Conservation (phyloP, 805 yeast genomes). For the Clavispora phyllophila region DNA sequence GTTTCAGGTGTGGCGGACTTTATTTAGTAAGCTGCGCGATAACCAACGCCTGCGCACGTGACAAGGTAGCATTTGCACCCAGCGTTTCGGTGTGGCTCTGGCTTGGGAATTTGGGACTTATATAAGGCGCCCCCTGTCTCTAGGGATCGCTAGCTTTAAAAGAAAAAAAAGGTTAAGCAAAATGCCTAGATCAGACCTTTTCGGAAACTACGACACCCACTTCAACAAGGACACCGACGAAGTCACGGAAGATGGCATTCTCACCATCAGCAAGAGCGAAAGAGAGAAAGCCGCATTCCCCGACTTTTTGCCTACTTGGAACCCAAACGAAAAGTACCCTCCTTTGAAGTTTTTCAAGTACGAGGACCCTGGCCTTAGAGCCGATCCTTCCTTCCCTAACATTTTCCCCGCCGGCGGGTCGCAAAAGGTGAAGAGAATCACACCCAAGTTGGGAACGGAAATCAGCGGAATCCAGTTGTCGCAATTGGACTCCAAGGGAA, state of each 20-base stretch:
- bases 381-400: conserved; percentile 52
- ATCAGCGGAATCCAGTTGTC: conserved; percentile 58
- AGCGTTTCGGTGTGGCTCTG: not conserved
- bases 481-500: conserved; percentile 45
- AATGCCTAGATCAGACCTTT: too few relatives aligned
- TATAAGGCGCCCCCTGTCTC: not conserved
- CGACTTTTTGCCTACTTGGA: conserved; percentile 65
- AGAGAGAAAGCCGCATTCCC: conserved; percentile 35
- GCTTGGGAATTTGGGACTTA: not conserved
- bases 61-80: not conserved
- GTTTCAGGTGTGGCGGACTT: too few relatives aligned
- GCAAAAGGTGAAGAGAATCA: conserved; percentile 35
- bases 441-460: conserved; percentile 70
- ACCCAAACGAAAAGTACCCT: conserved; percentile 49
- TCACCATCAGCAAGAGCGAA: conserved; percentile 35
- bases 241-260: conserved; percentile 37
- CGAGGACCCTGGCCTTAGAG: conserved; percentile 60
- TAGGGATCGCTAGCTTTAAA: too few relatives aligned
- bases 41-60: not conserved
- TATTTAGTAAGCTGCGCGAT: not conserved
- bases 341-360: conserved; percentile 53
- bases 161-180: too few relatives aligned
- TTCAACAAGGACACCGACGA: conserved; percentile 48
- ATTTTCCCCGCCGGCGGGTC: conserved; percentile 39
- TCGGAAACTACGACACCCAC: conserved; percentile 42